A percentile compares a stretch with the other conserved stretches of the same genome.
Conservation (phyloP, 2,329 filamentous ascomycete species). For the Colletotrichum lindemuthianum region DNA sequence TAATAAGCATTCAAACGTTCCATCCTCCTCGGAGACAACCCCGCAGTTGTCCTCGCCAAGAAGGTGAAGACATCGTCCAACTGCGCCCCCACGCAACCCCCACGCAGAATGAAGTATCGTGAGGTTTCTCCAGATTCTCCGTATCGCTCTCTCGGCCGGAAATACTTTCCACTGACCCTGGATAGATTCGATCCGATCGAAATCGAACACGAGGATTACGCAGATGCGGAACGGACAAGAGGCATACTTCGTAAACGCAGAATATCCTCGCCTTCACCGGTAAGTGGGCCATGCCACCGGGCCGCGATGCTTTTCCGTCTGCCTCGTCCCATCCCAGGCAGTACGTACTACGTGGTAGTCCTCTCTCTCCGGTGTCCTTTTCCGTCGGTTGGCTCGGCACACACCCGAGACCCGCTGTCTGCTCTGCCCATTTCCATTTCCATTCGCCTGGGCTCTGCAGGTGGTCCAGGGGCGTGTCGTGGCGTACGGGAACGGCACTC, state of each 20-base stretch:
- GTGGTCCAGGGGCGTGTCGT: not conserved
- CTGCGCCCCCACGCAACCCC: too few relatives aligned
- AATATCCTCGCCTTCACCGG: slow-evolving; percentile 3
- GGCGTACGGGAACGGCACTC: not conserved
- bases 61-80: slow-evolving; percentile 7
- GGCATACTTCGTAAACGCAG: not conserved
- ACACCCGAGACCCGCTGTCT: slow-evolving; percentile 6
- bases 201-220: too few relatives aligned
- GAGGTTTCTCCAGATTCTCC: too few relatives aligned
- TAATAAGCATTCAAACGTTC: too few relatives aligned
- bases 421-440: too few relatives aligned
- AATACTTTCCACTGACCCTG: not conserved
- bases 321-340: too few relatives aligned
- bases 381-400: slow-evolving; percentile 32
- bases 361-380: slow-evolving; percentile 7
- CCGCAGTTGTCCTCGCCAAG: not conserved
- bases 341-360: not conserved
- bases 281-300: slow-evolving; percentile 16
- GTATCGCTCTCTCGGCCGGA: not conserved
- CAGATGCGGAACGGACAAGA: not conserved
- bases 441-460: not conserved
- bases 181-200: not conserved
- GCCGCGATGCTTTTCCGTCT: slow-evolving; percentile 24
- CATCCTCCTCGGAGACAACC: not conserved
- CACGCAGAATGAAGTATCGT: too few relatives aligned